Conservation (phyloP, 2,329 filamentous ascomycete genomes). For the Cladorrhinum sp. region DNA sequence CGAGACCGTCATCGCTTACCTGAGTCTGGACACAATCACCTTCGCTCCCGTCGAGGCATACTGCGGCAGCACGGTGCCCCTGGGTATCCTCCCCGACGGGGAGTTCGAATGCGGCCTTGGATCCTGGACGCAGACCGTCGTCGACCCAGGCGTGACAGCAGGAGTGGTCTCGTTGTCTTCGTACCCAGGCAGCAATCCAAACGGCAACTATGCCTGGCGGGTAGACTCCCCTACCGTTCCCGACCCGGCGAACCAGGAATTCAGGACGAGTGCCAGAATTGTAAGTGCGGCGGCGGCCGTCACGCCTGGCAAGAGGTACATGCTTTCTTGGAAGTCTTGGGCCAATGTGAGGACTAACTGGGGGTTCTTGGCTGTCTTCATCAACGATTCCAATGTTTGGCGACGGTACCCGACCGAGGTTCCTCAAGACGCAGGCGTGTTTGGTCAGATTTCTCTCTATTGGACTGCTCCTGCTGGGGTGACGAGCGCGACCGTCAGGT, state of each 20-base stretch:
- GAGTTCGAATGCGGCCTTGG: slow-evolving; percentile 25
- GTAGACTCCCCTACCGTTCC: neutral
- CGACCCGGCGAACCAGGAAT: slow-evolving; percentile 1
- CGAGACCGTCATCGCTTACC: slow-evolving; percentile 5
- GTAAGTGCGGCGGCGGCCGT: neutral
- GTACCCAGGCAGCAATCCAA: neutral
- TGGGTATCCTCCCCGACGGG: slow-evolving; percentile 6
- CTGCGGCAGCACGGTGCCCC: neutral
- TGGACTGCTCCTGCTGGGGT: neutral
- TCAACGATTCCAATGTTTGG: neutral
- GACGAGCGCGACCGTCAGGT: slow-evolving; percentile 1
- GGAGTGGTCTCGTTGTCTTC: neutral
- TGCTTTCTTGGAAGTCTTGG: slow-evolving; percentile 6
- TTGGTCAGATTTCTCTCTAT: neutral
- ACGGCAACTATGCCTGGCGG: slow-evolving; percentile 1
- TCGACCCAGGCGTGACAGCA: slow-evolving; percentile 15
- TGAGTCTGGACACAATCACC: slow-evolving; percentile 6
- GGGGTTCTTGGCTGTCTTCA: slow-evolving; percentile 6
- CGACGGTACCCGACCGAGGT: neutral
- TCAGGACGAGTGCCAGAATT: slow-evolving; percentile 3
- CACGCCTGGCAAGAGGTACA: neutral
- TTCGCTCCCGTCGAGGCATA: slow-evolving; percentile 9
- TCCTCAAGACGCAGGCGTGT: neutral
- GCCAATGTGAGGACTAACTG: neutral
- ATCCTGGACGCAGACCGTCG: slow-evolving; percentile 23